phyloP scores from a whole-genome alignment of 176 grass and related monocot species.

The Carex parvula region DNA sequence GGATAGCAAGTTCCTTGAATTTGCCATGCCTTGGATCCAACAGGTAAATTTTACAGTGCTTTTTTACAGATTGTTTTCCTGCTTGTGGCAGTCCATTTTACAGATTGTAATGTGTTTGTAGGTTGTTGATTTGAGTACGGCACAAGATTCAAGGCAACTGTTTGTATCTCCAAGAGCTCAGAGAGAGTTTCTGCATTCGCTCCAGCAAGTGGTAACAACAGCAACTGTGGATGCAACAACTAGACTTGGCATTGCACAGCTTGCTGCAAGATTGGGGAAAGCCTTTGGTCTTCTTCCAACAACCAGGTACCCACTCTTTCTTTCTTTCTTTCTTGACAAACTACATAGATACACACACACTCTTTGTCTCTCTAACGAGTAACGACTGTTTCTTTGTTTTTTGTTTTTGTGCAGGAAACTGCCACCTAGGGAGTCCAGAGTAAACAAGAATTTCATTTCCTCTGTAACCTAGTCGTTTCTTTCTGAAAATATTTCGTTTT shows the following conservation, averaged over 20 bases:
- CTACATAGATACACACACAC: background rate
- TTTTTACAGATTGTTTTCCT: background rate
- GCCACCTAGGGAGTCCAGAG: slow-evolving; percentile 43
- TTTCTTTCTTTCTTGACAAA: background rate
- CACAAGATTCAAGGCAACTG: slow-evolving; percentile 59
- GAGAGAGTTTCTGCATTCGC: slow-evolving; percentile 61
- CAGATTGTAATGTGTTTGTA: slow-evolving; percentile 5
- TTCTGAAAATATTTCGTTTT: slow-evolving; percentile 29
- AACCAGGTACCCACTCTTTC: slow-evolving; percentile 50
- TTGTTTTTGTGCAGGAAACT: slow-evolving; percentile 57
- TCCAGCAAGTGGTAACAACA: slow-evolving; percentile 53
- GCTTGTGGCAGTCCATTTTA: background rate
- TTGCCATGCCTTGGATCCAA: slow-evolving; percentile 75
- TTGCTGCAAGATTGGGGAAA: slow-evolving; percentile 60
- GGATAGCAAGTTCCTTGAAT: slow-evolving; percentile 52
- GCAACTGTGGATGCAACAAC: slow-evolving; percentile 41
- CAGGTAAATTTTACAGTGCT: slow-evolving; percentile 39
- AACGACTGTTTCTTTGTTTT: background rate
- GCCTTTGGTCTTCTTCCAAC: slow-evolving; percentile 47
- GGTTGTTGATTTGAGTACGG: slow-evolving; percentile 68
- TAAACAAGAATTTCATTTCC: slow-evolving; percentile 35
- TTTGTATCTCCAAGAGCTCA: slow-evolving; percentile 73
- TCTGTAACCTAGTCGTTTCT: background rate
- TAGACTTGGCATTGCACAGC: slow-evolving; percentile 50
- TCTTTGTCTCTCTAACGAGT: slow-evolving; percentile 1